Percentiles rank a stretch among this genome's conserved stretches.
Evolutionary conservation across 2,329 filamentous ascomycete genomes (phyloP).

Genomic region (Venturia pyrina): DNA sequence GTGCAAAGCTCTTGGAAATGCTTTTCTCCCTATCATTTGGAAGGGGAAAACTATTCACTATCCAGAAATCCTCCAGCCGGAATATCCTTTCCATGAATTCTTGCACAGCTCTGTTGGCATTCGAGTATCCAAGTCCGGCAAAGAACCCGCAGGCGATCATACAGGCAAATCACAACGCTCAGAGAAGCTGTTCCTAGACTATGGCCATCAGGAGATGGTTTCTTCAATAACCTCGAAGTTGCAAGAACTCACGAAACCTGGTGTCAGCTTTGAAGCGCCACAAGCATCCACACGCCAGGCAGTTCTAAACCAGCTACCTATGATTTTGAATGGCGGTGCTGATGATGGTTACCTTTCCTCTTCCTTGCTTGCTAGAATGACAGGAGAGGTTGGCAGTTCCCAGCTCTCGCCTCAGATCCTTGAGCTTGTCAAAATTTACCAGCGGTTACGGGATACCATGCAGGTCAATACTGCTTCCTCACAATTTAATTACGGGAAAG

Average conservation of each 20-base stretch:
- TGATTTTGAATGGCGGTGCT: background rate
- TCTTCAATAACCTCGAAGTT: constrained; percentile 36
- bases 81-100: constrained; percentile 58
- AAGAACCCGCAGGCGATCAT: constrained; percentile 25
- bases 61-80: constrained; percentile 54
- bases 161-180: constrained; percentile 24
- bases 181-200: constrained; percentile 41
- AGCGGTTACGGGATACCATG: constrained; percentile 46
- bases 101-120: constrained; percentile 49
- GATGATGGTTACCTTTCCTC: constrained; percentile 6
- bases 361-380: constrained; percentile 4
- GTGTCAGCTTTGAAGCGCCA: constrained; percentile 1
- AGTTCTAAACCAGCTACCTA: background rate
- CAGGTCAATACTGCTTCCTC: constrained; percentile 40
- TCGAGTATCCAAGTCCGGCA: constrained; percentile 38
- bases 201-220: constrained; percentile 41
- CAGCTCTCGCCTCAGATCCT: constrained; percentile 22
- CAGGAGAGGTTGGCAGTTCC: constrained; percentile 15
- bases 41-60: constrained; percentile 81
- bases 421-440: constrained; percentile 46
- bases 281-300: background rate
- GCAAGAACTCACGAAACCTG: constrained; percentile 20
- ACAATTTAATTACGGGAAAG: constrained; percentile 33
- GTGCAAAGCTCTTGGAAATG: constrained; percentile 92
- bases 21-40: constrained; percentile 92